Conservation (phyloP, 106 monocot genomes). For the Platanthera guangdongensis region DNA sequence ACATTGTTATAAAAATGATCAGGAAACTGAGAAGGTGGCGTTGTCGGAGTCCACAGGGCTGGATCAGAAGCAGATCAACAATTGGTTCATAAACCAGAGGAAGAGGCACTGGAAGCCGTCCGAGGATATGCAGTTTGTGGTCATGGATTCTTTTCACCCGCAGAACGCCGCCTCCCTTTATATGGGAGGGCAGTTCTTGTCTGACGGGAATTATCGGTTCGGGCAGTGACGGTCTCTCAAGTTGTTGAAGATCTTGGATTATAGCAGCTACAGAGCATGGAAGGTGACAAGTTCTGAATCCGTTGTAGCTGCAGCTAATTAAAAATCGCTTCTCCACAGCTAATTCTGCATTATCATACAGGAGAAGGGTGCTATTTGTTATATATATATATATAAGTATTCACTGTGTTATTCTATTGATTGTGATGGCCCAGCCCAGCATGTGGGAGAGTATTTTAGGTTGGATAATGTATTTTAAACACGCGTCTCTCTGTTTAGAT, state of each 20-base stretch:
- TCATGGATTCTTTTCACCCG: conserved; percentile 20
- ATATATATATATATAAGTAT: neutral
- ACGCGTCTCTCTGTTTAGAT: neutral
- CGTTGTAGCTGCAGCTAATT: neutral
- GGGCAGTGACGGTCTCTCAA: conserved; percentile 5
- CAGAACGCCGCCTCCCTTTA: conserved; percentile 20
- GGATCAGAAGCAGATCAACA: conserved; percentile 34
- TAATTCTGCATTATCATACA: neutral
- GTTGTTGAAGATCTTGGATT: neutral
- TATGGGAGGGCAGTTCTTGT: conserved; percentile 24
- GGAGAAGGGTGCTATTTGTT: conserved; percentile 3
- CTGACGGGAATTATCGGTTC: conserved; percentile 14
- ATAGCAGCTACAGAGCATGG: neutral
- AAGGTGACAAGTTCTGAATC: neutral
- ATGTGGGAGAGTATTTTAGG: neutral
- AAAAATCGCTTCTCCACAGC: neutral
- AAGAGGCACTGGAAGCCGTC: conserved; percentile 36
- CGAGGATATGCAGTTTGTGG: conserved; percentile 27
- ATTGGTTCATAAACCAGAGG: conserved; percentile 36
- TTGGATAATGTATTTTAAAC: neutral
- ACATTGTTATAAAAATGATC: neutral
- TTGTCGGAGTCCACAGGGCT: conserved; percentile 26
- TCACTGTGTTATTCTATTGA: conserved; percentile 2
- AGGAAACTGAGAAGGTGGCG: conserved; percentile 28
- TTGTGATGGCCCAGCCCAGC: neutral